phyloP scores from a whole-genome alignment of 2,329 filamentous ascomycete genomes.

The Xylaria arbuscula region DNA sequence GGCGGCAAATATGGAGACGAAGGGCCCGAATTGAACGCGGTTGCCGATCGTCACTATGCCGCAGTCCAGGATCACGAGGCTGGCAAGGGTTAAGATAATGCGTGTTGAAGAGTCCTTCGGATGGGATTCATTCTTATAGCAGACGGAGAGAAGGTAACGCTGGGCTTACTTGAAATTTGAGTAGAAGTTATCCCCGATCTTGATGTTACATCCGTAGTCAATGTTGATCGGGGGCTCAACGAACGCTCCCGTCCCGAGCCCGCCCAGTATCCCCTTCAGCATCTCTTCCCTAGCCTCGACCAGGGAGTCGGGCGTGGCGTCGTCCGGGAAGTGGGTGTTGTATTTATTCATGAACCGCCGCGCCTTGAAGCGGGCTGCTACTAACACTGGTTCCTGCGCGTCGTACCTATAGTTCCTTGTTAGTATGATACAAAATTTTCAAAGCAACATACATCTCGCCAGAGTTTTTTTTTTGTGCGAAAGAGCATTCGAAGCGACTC shows the following conservation, averaged over 20 bases:
- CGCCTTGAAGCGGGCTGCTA: conserved; percentile 63
- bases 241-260: conserved; percentile 62
- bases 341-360: conserved; percentile 67
- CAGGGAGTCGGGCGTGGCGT: conserved; percentile 56
- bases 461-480: no score
- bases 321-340: conserved; percentile 66
- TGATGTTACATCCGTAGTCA: conserved; percentile 75
- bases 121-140: background rate
- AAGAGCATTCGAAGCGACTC: no score
- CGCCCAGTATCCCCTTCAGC: conserved; percentile 62
- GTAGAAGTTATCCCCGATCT: conserved; percentile 71
- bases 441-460: background rate
- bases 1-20: conserved; percentile 76
- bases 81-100: conserved; percentile 35
- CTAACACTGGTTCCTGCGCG: conserved; percentile 59
- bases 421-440: background rate
- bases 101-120: background rate
- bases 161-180: conserved; percentile 65
- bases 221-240: conserved; percentile 71
- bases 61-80: conserved; percentile 76
- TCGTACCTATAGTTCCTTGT: conserved; percentile 58
- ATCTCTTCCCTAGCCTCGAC: conserved; percentile 56
- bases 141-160: conserved; percentile 11
- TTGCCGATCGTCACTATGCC: conserved; percentile 75
- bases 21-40: conserved; percentile 77